Conservation (phyloP, 805 yeast species). For the Metschnikowia amazonensis region DNA sequence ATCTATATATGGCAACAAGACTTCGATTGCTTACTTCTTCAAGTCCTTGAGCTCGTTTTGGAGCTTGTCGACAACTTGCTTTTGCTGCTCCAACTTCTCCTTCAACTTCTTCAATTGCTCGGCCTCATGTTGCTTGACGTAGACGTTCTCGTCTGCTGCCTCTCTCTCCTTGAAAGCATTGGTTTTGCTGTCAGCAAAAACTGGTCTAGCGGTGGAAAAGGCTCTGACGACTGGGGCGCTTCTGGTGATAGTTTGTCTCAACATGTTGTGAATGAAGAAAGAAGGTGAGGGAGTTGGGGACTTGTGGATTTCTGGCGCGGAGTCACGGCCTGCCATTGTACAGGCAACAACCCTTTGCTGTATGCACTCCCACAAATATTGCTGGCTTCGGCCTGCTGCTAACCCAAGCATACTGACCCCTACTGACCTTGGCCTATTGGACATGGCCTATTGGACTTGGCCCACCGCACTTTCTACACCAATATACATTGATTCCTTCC, state of each 20-base stretch:
- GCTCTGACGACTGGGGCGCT: slow-evolving; percentile 15
- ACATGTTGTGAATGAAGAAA: slow-evolving; percentile 11
- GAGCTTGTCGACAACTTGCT: slow-evolving; percentile 50
- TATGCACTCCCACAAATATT: slow-evolving; percentile 1
- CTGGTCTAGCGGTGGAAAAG: slow-evolving; percentile 15
- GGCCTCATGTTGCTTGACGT: slow-evolving; percentile 83
- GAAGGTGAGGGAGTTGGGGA: slow-evolving; percentile 1
- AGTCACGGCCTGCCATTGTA: slow-evolving; percentile 1
- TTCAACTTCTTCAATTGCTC: slow-evolving; percentile 76
- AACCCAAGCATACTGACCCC: too few relatives aligned
- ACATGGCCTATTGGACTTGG: too few relatives aligned
- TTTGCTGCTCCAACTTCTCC: slow-evolving; percentile 74
- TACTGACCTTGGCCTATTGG: too few relatives aligned
- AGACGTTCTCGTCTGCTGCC: slow-evolving; percentile 84
- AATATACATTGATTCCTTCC: slow-evolving; percentile 2
- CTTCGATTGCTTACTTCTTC: slow-evolving; percentile 47
- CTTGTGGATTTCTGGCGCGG: neutral
- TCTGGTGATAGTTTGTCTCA: slow-evolving; percentile 20
- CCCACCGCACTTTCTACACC: too few relatives aligned
- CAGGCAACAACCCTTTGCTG: neutral
- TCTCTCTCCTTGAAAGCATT: slow-evolving; percentile 69
- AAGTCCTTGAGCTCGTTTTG: slow-evolving; percentile 48
- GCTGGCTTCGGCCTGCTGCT: too few relatives aligned
- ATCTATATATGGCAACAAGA: too few relatives aligned
- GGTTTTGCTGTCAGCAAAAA: slow-evolving; percentile 7